Base-by-base conservation (phyloP, 2,329 filamentous ascomycete species). In the Fusarium gaditjirri region DNA sequence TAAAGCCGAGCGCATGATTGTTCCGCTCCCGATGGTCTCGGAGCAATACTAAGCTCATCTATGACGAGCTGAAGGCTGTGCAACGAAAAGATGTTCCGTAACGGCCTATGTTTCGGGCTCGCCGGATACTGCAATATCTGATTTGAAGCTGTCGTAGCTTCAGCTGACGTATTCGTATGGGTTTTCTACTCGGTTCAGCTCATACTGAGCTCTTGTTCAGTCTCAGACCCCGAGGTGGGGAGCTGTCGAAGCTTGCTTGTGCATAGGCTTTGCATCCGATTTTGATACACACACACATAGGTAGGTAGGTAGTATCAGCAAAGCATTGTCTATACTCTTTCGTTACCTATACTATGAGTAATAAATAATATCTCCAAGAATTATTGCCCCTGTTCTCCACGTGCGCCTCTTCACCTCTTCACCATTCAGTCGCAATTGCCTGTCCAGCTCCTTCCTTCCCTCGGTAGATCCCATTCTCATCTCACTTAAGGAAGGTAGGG, bases 21-120 rank as follows among this genome's bases (percentile, higher is more conserved):
- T 56, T 62, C 55, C 52, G 52, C 39, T 43, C 36, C 44, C 65
- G 66, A 53, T 64, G 35, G 46, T 70, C 55, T 70, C 52, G 60
- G 70, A 67, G 52, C 35, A 56, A 55, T 56, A 50, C 43, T 44
- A 67, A 35, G 44, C 42, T 36, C 36, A 44, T 65, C 69, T 72
- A 71, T 72, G 69, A 71, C 69, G 69, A 72, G 59, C 43, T 65
- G 65, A 69, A 38, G 65, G 43, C 39, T 52, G 27, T 57, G 65
- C 64, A 63, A 25, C 50, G 38, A 64, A 53, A 31, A 31, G 27
- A 53, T 27, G 21, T 38, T 46, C 38, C 50, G 65, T 9, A 38
- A 69, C 65, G 35, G 50, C 29, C 25, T 58, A 31, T 33, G 57
- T 69, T 69, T 68, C 57, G 69, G 65, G 41, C 35, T 29, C 21